A percentile compares a stretch with the other conserved stretches of the same genome.
phyloP scores from a whole-genome alignment of 1,284 basidiomycete species.

The Lignosus rhinocerotis region DNA sequence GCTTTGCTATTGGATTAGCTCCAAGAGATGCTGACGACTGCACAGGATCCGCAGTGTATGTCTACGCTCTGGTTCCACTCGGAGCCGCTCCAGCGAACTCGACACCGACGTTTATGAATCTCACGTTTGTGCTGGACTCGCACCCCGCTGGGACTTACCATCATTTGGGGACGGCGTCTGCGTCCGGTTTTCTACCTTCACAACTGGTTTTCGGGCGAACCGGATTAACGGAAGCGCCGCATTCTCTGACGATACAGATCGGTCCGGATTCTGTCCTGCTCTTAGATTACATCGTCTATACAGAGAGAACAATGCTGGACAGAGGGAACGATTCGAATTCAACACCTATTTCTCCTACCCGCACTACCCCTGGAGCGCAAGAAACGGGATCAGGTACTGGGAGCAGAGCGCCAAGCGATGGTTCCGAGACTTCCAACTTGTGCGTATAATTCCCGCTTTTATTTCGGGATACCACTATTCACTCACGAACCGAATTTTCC shows the following conservation, averaged over 20 bases:
- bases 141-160: constrained; percentile 31
- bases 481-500: constrained; percentile 30
- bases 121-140: constrained; percentile 35
- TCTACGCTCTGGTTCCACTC: constrained; percentile 34
- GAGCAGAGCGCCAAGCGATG: constrained; percentile 25
- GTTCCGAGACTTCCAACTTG: constrained; percentile 28
- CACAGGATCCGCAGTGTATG: constrained; percentile 35
- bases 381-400: constrained; percentile 24
- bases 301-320: constrained; percentile 26
- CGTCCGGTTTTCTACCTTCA: constrained; percentile 29
- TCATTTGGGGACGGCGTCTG: constrained; percentile 30
- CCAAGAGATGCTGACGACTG: constrained; percentile 8
- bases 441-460: constrained; percentile 38
- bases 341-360: constrained; percentile 13
- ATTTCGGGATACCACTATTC: constrained; percentile 32
- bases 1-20: neutral
- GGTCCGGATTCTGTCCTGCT: constrained; percentile 48
- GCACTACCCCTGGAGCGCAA: constrained; percentile 19
- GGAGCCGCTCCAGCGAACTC: constrained; percentile 32
- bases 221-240: constrained; percentile 40
- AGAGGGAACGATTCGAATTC: constrained; percentile 15
- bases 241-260: constrained; percentile 45
- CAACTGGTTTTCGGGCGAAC: constrained; percentile 38
- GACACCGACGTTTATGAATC: constrained; percentile 36
- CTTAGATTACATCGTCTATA: constrained; percentile 51